Evolutionary conservation across 116 monocot genomes (phyloP).

Genomic region (Thalassia testudinum): DNA sequence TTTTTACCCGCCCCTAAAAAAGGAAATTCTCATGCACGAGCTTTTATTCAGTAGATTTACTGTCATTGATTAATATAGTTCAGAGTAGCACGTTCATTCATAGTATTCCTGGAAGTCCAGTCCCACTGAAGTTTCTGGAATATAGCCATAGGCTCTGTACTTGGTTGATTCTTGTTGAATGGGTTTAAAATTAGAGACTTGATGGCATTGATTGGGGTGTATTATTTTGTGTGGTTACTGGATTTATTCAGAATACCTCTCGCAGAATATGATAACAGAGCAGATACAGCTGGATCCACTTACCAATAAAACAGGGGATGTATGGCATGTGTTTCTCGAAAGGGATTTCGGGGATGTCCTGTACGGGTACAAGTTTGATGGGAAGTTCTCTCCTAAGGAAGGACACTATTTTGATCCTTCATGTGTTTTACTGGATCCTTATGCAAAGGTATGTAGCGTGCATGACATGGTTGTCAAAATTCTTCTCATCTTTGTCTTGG

Average conservation of each 20-base stretch:
- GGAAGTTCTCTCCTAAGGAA: constrained; percentile 45
- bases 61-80: too few relatives aligned
- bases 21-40: too few relatives aligned
- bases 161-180: too few relatives aligned
- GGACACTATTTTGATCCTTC: constrained; percentile 65
- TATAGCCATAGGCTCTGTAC: too few relatives aligned
- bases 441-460: constrained; percentile 45
- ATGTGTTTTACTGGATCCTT: constrained; percentile 61
- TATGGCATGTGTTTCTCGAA: constrained; percentile 68
- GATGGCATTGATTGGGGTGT: too few relatives aligned
- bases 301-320: constrained; percentile 58
- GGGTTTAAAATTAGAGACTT: too few relatives aligned
- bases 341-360: constrained; percentile 42
- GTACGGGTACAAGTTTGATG: constrained; percentile 81
- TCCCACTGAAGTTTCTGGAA: too few relatives aligned
- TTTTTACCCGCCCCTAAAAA: too few relatives aligned
- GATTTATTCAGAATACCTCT: neutral
- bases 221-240: neutral
- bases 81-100: too few relatives aligned
- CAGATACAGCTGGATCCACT: constrained; percentile 44
- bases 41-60: too few relatives aligned
- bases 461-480: neutral
- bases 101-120: too few relatives aligned
- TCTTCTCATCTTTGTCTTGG: neutral
- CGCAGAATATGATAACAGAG: constrained; percentile 49